Evolutionary conservation across 495 filamentous ascomycete genomes (phyloP).

Genomic region (Aspergillus leporis): DNA sequence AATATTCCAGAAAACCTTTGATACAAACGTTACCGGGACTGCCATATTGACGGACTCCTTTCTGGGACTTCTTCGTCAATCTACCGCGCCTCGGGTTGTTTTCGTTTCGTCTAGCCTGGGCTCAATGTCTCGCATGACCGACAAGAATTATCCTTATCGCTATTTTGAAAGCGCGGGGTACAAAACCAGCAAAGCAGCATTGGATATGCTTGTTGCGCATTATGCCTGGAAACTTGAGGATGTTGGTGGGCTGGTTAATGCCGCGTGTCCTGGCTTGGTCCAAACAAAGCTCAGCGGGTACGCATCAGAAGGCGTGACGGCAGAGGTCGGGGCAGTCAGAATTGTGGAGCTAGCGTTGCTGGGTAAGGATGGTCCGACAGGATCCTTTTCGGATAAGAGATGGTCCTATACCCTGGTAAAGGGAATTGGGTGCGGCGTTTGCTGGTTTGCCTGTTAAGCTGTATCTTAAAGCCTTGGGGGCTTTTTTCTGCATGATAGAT

Average conservation of each 20-base stretch:
- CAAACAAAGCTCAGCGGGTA: background rate
- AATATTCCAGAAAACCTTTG: background rate
- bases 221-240: background rate
- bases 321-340: background rate
- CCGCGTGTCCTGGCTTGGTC: conserved; percentile 2
- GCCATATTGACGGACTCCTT: background rate
- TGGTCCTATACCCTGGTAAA: background rate
- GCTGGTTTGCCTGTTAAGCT: too few species aligned
- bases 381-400: background rate
- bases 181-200: conserved; percentile 1
- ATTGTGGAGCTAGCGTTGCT: background rate
- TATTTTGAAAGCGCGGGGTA: background rate
- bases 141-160: background rate
- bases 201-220: background rate
- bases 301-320: background rate
- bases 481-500: too few species aligned
- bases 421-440: too few species aligned
- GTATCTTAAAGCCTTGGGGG: too few species aligned
- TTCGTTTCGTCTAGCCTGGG: background rate
- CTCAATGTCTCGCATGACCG: background rate
- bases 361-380: background rate
- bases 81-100: background rate
- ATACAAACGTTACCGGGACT: conserved; percentile 1
- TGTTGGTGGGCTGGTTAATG: background rate
- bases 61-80: background rate